Percentiles rank a stretch among this genome's conserved stretches.
Conservation (phyloP, 2,329 filamentous ascomycete species). For the Trichoderma hamatum region DNA sequence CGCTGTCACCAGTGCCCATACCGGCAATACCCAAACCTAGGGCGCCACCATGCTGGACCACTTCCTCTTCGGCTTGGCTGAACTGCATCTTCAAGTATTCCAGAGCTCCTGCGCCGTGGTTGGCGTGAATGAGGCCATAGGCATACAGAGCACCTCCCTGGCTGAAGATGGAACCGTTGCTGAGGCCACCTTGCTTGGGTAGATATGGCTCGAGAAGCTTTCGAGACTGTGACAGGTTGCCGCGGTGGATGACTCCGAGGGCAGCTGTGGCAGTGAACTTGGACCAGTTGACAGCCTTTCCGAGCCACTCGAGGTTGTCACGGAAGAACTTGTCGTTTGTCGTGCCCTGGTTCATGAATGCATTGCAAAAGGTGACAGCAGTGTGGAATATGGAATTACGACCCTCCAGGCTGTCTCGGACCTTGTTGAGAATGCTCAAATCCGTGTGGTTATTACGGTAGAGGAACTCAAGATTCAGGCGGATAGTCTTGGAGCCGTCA, state of each 20-base stretch:
- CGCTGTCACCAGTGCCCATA: slow-evolving; percentile 91
- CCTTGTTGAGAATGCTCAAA: slow-evolving; percentile 89
- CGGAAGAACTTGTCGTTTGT: slow-evolving; percentile 99
- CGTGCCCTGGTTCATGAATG: slow-evolving; percentile 98
- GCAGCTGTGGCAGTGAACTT: slow-evolving; percentile 98
- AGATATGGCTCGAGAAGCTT: slow-evolving; percentile 95
- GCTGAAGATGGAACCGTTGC: slow-evolving; percentile 86
- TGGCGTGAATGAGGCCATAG: slow-evolving; percentile 94
- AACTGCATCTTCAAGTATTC: slow-evolving; percentile 79
- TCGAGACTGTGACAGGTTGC: slow-evolving; percentile 89
- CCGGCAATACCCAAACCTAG: slow-evolving; percentile 94
- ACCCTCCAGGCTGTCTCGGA: slow-evolving; percentile 92
- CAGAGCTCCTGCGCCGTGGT: slow-evolving; percentile 89
- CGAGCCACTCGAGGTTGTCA: slow-evolving; percentile 95
- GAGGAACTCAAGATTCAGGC: slow-evolving; percentile 93
- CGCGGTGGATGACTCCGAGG: slow-evolving; percentile 92
- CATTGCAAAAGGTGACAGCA: slow-evolving; percentile 94
- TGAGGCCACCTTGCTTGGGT: slow-evolving; percentile 73
- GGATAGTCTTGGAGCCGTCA: slow-evolving; percentile 89
- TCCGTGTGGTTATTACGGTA: slow-evolving; percentile 96
- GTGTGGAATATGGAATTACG: slow-evolving; percentile 99
- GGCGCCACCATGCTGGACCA: slow-evolving; percentile 95
- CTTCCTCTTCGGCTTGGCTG: slow-evolving; percentile 77
- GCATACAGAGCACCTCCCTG: slow-evolving; percentile 96
- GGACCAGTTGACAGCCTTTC: slow-evolving; percentile 98